phyloP scores from a whole-genome alignment of 257 asterid genomes.

The Solanum ossicruentum region DNA sequence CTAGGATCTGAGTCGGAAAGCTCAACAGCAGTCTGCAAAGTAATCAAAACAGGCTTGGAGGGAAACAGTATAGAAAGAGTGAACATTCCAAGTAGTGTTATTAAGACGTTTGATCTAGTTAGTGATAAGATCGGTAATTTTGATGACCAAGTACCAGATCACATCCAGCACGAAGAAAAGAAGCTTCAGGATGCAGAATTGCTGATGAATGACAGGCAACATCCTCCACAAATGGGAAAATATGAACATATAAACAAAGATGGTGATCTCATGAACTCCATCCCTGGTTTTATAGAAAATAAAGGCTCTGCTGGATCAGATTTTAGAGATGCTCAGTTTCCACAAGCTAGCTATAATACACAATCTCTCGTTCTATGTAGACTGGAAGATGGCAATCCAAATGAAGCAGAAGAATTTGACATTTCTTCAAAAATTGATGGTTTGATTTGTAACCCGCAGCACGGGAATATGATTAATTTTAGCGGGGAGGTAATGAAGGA shows the following conservation, averaged over 20 bases:
- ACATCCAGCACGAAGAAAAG: conserved; percentile 3
- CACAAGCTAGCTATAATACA: not conserved
- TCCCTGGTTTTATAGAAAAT: conserved; percentile 7
- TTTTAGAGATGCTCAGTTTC: conserved; percentile 12
- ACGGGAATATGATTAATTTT: conserved; percentile 6
- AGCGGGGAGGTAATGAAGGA: conserved; percentile 15
- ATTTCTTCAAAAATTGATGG: conserved; percentile 13
- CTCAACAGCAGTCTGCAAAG: conserved; percentile 16
- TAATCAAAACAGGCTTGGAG: conserved; percentile 17
- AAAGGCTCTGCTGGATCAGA: conserved; percentile 13
- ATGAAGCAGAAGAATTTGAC: conserved; percentile 5
- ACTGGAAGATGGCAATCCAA: conserved; percentile 13
- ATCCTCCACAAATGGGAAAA: conserved; percentile 12
- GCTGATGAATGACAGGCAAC: conserved; percentile 22
- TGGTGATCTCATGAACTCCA: not conserved
- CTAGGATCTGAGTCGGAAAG: conserved; percentile 19
- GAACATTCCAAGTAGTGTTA: conserved; percentile 17
- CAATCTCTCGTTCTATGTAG: conserved; percentile 10
- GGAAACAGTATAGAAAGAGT: conserved; percentile 7
- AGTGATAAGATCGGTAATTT: conserved; percentile 5
- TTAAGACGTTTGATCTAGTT: conserved; percentile 5
- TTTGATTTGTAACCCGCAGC: conserved; percentile 6
- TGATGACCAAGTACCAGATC: conserved; percentile 14
- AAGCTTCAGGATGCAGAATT: conserved; percentile 18
- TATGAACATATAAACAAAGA: conserved; percentile 10